Evolutionary conservation across 2,329 filamentous ascomycete genomes (phyloP).

Genomic region (Exophiala phaeomuriformis): DNA sequence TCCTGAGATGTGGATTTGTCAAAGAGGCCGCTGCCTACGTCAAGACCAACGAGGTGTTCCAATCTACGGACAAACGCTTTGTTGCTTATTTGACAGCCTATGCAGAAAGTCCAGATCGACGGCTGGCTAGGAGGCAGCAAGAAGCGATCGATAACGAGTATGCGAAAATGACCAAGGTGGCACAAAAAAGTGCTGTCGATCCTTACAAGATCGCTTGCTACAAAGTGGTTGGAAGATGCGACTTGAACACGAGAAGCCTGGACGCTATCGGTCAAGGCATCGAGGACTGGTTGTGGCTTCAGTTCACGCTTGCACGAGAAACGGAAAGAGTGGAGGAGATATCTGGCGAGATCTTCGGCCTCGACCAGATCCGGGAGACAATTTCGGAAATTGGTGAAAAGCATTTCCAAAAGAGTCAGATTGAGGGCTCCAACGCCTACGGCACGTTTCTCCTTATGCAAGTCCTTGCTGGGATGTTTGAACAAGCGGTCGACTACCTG

Average conservation of each 20-base stretch:
- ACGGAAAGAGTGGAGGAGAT: slow-evolving; percentile 54
- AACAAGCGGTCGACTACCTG: slow-evolving; percentile 84
- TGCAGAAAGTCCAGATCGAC: slow-evolving; percentile 65
- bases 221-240: slow-evolving; percentile 83
- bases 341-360: slow-evolving; percentile 55
- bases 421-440: slow-evolving; percentile 72
- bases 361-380: slow-evolving; percentile 65
- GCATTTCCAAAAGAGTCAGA: slow-evolving; percentile 74
- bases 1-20: slow-evolving; percentile 76
- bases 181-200: slow-evolving; percentile 79
- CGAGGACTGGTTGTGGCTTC: slow-evolving; percentile 62
- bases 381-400: slow-evolving; percentile 83
- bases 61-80: slow-evolving; percentile 85
- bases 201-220: slow-evolving; percentile 96
- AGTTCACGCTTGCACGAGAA: slow-evolving; percentile 57
- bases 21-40: slow-evolving; percentile 83
- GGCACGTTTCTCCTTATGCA: slow-evolving; percentile 93
- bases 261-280: slow-evolving; percentile 53
- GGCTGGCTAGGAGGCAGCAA: slow-evolving; percentile 70
- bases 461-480: slow-evolving; percentile 83
- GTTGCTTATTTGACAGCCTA: slow-evolving; percentile 80
- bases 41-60: slow-evolving; percentile 70
- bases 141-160: slow-evolving; percentile 87
- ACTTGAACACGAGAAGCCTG: slow-evolving; percentile 51
- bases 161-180: slow-evolving; percentile 73